Percentiles rank a stretch among this genome's conserved stretches.
Evolutionary conservation across 768 basidiomycete genomes (phyloP).

Genomic region (Tylopilus felleus): DNA sequence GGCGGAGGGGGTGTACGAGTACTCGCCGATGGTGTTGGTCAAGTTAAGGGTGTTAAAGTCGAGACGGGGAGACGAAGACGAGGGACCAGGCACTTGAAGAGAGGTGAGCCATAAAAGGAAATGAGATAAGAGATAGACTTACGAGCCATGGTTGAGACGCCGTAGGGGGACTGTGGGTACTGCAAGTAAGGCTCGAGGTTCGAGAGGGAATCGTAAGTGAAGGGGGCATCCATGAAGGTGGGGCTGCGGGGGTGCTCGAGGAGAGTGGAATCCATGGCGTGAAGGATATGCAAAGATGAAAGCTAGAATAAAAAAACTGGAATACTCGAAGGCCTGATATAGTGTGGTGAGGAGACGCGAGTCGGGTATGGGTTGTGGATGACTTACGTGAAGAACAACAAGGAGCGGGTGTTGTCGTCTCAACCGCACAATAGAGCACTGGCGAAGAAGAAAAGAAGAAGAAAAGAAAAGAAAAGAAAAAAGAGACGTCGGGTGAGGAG

Average conservation of each 20-base stretch:
- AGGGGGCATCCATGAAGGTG: conserved; percentile 48
- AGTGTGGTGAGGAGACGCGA: not conserved
- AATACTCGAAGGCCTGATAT: conserved; percentile 31
- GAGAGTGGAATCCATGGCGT: conserved; percentile 46
- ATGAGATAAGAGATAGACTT: conserved; percentile 30
- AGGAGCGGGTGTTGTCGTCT: conserved; percentile 29
- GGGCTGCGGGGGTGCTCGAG: conserved; percentile 51
- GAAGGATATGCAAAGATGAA: conserved; percentile 37
- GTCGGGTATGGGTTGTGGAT: not conserved
- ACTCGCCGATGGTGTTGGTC: conserved; percentile 53
- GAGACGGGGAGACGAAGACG: conserved; percentile 54
- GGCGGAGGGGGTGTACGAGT: conserved; percentile 52
- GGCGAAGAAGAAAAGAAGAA: conserved; percentile 21
- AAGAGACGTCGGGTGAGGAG: conserved; percentile 40
- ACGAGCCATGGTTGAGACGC: conserved; percentile 60
- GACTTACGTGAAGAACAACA: conserved; percentile 36
- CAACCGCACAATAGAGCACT: conserved; percentile 35
- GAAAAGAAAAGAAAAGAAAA: conserved; percentile 26
- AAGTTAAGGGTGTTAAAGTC: conserved; percentile 63
- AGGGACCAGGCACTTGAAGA: conserved; percentile 47
- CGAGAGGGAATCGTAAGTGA: conserved; percentile 44
- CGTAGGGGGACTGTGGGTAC: conserved; percentile 64
- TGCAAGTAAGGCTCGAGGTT: conserved; percentile 59
- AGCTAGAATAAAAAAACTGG: conserved; percentile 32
- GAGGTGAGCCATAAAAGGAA: conserved; percentile 7